Evolutionary conservation across 805 yeast genomes (phyloP), one percentile per base, ranked within the genome.

Genomic region (Saturnispora hagleri): DNA sequence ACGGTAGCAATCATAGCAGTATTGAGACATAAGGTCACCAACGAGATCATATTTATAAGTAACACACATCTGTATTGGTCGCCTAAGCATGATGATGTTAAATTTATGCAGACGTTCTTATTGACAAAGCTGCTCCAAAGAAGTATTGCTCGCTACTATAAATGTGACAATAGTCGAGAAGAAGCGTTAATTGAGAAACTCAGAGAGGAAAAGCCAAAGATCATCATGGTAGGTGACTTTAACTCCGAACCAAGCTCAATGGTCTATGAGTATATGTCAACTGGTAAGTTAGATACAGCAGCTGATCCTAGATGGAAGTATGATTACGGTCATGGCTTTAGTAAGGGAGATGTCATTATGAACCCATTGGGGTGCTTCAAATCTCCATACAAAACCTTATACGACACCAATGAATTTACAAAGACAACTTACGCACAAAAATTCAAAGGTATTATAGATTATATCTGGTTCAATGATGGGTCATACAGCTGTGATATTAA

Each of bases 1-100:
- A 83, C 82, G 28, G 85, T 81, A 3, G 82, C 79, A 3, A 52
- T 79, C 2, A 64, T 81, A n/a, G 67, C 75, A 5, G 74, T 74
- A 12, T 60, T 81, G 38, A 63, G 67, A 51, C 85, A 81, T 58
- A 66, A 62, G 47, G 57, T 52, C 1, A 70, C 79, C 0, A 63
- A 67, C 10, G 66, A 72, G 34, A 57, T 63, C 3, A 60, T 80
- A 3, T 74, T 77, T 40, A 70, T 79, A 2, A 67, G 80, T n/a
- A 81, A 79, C 55, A 80, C 85, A 0, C 86, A 81, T 61, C 63
- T 81, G 9, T 81, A 81, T 58, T 81, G 86, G 86, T 66, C 69
- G 12, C 73, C 73, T 1, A 73, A 75, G 55, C 73, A 68, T 48
- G 72, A 74, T 46, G 81, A 79, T 57, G 81, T 80, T 20, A 80